Conservation (phyloP, 768 basidiomycete species). For the Mycena indigotica region DNA sequence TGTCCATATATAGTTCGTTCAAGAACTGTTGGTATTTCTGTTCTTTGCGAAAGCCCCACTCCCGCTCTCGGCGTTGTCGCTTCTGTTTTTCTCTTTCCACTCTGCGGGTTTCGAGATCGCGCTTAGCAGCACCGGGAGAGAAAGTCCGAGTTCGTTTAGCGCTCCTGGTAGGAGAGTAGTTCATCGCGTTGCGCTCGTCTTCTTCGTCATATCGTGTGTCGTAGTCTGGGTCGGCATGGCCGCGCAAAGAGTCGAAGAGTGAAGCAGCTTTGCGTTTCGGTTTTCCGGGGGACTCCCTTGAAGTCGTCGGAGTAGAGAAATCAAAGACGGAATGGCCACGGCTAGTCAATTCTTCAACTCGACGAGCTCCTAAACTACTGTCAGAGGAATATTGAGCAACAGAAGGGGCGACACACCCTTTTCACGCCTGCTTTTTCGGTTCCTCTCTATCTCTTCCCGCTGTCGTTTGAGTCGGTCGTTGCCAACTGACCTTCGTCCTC, state of each 20-base stretch:
- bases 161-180: constrained; percentile 33
- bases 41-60: constrained; percentile 40
- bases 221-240: constrained; percentile 35
- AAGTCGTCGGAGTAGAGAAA: constrained; percentile 20
- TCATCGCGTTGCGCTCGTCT: constrained; percentile 32
- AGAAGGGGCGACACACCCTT: constrained; percentile 28
- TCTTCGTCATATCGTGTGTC: constrained; percentile 36
- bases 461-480: constrained; percentile 26
- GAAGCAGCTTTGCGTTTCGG: constrained; percentile 50
- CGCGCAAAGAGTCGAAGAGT: constrained; percentile 38
- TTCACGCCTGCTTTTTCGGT: constrained; percentile 35
- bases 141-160: constrained; percentile 55
- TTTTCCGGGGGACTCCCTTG: constrained; percentile 27
- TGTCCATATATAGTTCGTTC: constrained; percentile 42
- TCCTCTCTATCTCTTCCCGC: constrained; percentile 37
- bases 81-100: constrained; percentile 45
- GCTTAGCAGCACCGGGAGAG: constrained; percentile 45
- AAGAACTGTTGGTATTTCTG: constrained; percentile 42
- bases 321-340: constrained; percentile 14
- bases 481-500: constrained; percentile 15
- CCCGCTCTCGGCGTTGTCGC: constrained; percentile 40
- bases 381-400: neutral
- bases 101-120: constrained; percentile 40
- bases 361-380: neutral
- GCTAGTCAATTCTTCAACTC: neutral